phyloP scores from a whole-genome alignment of 176 grass and related monocot genomes.

The Echinochloa phyllopogon region DNA sequence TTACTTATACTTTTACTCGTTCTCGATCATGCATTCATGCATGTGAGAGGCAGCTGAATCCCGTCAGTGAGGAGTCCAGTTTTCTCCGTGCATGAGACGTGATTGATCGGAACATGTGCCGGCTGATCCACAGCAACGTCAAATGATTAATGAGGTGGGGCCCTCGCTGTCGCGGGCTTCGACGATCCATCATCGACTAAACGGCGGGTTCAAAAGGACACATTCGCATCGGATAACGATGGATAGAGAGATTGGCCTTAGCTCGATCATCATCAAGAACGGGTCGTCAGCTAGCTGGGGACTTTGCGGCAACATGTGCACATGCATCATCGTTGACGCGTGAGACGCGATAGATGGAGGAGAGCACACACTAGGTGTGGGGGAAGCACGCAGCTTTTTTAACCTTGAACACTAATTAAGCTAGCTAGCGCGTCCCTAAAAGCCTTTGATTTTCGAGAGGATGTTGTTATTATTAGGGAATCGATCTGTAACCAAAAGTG shows the following conservation, averaged over 20 bases:
- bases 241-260: not conserved
- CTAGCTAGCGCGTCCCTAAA: no score
- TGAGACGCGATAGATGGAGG: not conserved
- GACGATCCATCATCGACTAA: not conserved
- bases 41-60: not conserved
- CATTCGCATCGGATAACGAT: not conserved
- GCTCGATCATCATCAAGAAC: not conserved
- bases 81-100: not conserved
- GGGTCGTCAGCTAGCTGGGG: not conserved
- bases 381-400: no score
- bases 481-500: no score
- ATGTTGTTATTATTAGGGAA: no score
- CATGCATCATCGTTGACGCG: not conserved
- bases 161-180: no score
- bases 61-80: no score
- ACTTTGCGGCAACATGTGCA: not conserved
- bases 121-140: not conserved
- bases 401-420: no score
- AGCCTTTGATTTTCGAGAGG: no score
- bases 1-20: not conserved
- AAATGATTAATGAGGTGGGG: not conserved
- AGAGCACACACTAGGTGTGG: no score
- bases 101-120: not conserved
- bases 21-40: no score
- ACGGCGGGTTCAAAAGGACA: not conserved